Evolutionary conservation across 148 eudicot genomes (phyloP), one percentile per base, ranked within the genome.

Genomic region (Camellia sinensis): DNA sequence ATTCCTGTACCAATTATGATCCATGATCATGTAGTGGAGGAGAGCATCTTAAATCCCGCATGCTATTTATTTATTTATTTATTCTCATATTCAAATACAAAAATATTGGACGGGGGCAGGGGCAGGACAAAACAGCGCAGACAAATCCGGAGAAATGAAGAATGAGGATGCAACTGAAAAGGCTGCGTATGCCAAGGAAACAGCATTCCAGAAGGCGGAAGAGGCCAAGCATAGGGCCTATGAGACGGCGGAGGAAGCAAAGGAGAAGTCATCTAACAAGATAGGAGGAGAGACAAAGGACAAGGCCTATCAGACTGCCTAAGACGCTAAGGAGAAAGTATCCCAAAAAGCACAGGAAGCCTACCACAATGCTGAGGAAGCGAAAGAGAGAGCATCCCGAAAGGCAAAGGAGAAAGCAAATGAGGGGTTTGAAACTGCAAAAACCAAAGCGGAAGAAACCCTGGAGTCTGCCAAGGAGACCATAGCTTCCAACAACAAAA

Each of bases 391-490:
- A 73, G 80, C 73, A 0, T 15, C 56, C 6, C n/a, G 13, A 6
- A 78, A 29, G 52, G 60, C 75, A 0, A 76, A 70, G 45, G 69
- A 71, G 3, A 69, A 68, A 3, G 61, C 22, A 19, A 76, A 43
- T 45, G 67, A 62, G 70, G 60, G 81, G 18, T 76, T 72, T 4
- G 85, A 83, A 37, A 46, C 79, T 3, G 84, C 80, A 4, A 83
- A 85, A 45, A 60, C 22, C 15, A 86, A 80, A 65, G 83, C 82
- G 5, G 85, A 69, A 65, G 85, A 82, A 62, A 79, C 82, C 0
- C 50, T 71, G 15, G 86, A 80, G 76, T 21, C 83, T 3, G 79
- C 82, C 0, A 83, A 83, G 59, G 81, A 75, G 4, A 78, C 70
- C 61, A 50, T 66, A 12, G 18, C 69, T 9, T 66, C 69, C 69